These are phyloP conservation scores for Cyberlindnera sargentensis DNA, from an alignment of 805 yeast species.

Conservation along the genomic window DNA sequence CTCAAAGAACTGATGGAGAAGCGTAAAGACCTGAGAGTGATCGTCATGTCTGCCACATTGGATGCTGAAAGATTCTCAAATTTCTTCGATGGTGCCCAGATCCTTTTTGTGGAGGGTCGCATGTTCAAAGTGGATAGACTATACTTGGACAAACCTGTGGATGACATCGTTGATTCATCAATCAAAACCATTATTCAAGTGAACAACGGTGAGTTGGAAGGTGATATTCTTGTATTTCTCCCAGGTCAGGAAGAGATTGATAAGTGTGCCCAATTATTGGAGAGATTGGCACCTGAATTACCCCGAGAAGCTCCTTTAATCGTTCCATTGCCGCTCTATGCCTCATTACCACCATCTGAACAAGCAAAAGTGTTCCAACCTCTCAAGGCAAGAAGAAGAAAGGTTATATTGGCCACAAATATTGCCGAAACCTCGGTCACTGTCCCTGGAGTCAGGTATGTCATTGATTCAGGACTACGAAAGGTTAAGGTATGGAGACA, in stretches of 20 bases:
- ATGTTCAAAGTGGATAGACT: slow-evolving; percentile 75
- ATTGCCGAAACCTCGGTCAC: slow-evolving; percentile 98
- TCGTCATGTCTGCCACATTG: slow-evolving; percentile 95
- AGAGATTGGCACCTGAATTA: slow-evolving; percentile 52
- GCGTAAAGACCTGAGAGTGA: slow-evolving; percentile 54
- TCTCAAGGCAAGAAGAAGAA: slow-evolving; percentile 60
- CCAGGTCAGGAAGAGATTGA: slow-evolving; percentile 99
- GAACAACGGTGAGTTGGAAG: slow-evolving; percentile 65
- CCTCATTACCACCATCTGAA: slow-evolving; percentile 81
- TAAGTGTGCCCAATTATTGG: slow-evolving; percentile 59
- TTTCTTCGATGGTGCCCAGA: slow-evolving; percentile 77
- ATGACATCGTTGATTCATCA: slow-evolving; percentile 78
- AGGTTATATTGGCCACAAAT: slow-evolving; percentile 87
- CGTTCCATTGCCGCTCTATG: slow-evolving; percentile 81
- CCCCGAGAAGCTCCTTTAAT: slow-evolving; percentile 72
- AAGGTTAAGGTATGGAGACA: slow-evolving; percentile 95
- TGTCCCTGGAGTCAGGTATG: slow-evolving; percentile 89
- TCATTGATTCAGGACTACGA: slow-evolving; percentile 85
- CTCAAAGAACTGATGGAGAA: slow-evolving; percentile 56
- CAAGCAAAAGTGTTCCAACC: slow-evolving; percentile 77
- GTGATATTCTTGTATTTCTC: slow-evolving; percentile 87
- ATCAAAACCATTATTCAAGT: slow-evolving; percentile 71
- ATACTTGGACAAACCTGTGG: slow-evolving; percentile 57
- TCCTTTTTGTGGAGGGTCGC: slow-evolving; percentile 82
- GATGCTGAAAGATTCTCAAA: slow-evolving; percentile 82